Evolutionary conservation across 805 yeast genomes (phyloP).

Genomic region (Wickerhamiella nectarea): DNA sequence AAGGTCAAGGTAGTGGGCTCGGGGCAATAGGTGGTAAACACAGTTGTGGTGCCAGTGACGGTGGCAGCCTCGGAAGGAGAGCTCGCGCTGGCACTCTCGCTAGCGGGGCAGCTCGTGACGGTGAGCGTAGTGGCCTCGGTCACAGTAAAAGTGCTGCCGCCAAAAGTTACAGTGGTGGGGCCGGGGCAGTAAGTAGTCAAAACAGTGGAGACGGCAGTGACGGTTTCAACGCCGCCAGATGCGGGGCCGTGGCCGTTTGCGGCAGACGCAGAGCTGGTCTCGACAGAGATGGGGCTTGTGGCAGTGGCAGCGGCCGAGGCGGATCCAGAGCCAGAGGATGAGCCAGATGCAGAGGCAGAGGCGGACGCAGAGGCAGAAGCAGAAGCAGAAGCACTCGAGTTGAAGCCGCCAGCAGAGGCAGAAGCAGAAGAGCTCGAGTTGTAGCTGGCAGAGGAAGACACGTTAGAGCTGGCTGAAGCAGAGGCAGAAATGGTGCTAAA

Average conservation of each 20-base stretch:
- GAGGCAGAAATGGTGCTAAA: background rate
- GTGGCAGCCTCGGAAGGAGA: conserved; percentile 1
- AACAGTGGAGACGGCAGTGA: conserved; percentile 3
- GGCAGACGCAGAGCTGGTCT: background rate
- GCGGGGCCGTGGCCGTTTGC: background rate
- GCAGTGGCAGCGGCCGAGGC: background rate
- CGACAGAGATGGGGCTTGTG: background rate
- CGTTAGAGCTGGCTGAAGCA: conserved; percentile 4
- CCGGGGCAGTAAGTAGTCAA: conserved; percentile 40
- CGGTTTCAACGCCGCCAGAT: background rate
- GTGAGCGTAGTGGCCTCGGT: conserved; percentile 71
- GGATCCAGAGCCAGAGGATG: background rate
- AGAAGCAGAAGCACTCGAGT: background rate
- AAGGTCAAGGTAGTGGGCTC: conserved; percentile 19
- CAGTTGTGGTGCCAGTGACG: conserved; percentile 18
- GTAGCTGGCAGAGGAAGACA: background rate
- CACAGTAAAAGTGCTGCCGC: conserved; percentile 58
- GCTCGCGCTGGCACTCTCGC: conserved; percentile 43
- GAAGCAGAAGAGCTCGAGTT: conserved; percentile 5
- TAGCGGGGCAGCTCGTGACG: conserved; percentile 57
- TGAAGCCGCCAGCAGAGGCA: conserved; percentile 4
- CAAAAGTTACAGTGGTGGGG: conserved; percentile 51
- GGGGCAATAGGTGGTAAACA: conserved; percentile 21
- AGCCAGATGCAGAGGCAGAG: background rate
- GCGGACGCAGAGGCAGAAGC: conserved; percentile 1